phyloP scores from a whole-genome alignment of 257 asterid species.

The Penstemon davidsonii region DNA sequence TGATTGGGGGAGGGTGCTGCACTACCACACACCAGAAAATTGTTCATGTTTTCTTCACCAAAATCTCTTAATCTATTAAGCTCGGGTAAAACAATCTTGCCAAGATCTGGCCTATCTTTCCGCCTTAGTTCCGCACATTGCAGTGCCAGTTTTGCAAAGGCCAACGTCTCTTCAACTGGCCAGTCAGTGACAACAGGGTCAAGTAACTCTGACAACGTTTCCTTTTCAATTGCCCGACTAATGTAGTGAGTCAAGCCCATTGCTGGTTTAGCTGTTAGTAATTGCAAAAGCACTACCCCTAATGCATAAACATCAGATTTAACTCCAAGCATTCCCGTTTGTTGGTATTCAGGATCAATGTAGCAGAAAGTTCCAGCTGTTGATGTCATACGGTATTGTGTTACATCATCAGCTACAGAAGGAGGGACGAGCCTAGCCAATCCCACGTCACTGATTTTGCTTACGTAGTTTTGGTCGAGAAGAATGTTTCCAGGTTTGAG shows the following conservation, averaged over 20 bases:
- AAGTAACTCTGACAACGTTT: slow-evolving; percentile 49
- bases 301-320: slow-evolving; percentile 85
- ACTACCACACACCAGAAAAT: slow-evolving; percentile 32
- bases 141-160: slow-evolving; percentile 57
- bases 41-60: slow-evolving; percentile 44
- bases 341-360: slow-evolving; percentile 92
- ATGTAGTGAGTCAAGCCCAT: slow-evolving; percentile 72
- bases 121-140: slow-evolving; percentile 75
- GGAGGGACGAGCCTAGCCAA: slow-evolving; percentile 82
- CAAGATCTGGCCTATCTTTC: slow-evolving; percentile 88
- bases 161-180: slow-evolving; percentile 71
- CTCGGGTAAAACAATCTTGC: slow-evolving; percentile 61
- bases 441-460: slow-evolving; percentile 88
- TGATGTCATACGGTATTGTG: slow-evolving; percentile 79
- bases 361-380: slow-evolving; percentile 92
- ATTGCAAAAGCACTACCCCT: slow-evolving; percentile 69
- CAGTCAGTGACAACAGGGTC: slow-evolving; percentile 70
- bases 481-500: slow-evolving; percentile 87
- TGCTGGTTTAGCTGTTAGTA: slow-evolving; percentile 67
- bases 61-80: slow-evolving; percentile 54
- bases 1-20: slow-evolving; percentile 31
- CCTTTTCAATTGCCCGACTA: slow-evolving; percentile 50
- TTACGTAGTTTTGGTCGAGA: slow-evolving; percentile 69
- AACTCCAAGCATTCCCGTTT: slow-evolving; percentile 90
- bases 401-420: slow-evolving; percentile 52